Conservation (phyloP, 257 asterid genomes). For the Henckelia pumila region DNA sequence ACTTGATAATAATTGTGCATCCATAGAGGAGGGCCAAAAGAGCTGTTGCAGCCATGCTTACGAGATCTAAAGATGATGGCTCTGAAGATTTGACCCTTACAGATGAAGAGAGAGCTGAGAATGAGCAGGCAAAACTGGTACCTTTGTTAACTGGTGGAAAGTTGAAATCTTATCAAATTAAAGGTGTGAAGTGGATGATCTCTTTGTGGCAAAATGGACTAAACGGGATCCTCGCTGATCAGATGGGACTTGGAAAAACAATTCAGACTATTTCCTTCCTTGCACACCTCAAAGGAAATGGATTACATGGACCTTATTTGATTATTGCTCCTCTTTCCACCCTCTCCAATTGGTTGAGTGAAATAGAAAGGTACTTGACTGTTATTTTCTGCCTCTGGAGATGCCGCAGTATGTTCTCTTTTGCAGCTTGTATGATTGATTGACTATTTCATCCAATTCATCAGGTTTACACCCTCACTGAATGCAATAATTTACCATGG, state of each 20-base stretch:
- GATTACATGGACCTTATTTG: constrained; percentile 86
- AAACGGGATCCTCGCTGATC: constrained; percentile 98
- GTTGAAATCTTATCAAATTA: constrained; percentile 83
- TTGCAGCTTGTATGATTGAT: background rate
- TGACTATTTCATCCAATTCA: constrained; percentile 18
- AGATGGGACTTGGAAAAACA: constrained; percentile 99
- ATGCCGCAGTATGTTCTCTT: constrained; percentile 7
- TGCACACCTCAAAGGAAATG: constrained; percentile 95
- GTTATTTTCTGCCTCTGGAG: constrained; percentile 14
- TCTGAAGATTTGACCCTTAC: constrained; percentile 65
- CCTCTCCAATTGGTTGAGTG: constrained; percentile 95
- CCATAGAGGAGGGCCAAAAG: constrained; percentile 77
- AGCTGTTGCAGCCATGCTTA: constrained; percentile 96
- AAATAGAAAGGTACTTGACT: constrained; percentile 59
- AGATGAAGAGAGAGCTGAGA: constrained; percentile 63
- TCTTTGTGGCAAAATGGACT: constrained; percentile 99
- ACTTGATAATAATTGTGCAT: constrained; percentile 12
- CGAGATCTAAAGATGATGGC: constrained; percentile 66
- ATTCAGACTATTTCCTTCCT: constrained; percentile 95
- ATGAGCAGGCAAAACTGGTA: constrained; percentile 84
- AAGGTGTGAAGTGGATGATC: constrained; percentile 98
- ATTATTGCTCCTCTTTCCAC: constrained; percentile 96
- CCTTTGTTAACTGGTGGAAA: constrained; percentile 95
- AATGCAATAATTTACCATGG: constrained; percentile 87
- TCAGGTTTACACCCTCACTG: constrained; percentile 79